Conservation (phyloP, 345 rosid genomes). For the Garcia nutans region DNA sequence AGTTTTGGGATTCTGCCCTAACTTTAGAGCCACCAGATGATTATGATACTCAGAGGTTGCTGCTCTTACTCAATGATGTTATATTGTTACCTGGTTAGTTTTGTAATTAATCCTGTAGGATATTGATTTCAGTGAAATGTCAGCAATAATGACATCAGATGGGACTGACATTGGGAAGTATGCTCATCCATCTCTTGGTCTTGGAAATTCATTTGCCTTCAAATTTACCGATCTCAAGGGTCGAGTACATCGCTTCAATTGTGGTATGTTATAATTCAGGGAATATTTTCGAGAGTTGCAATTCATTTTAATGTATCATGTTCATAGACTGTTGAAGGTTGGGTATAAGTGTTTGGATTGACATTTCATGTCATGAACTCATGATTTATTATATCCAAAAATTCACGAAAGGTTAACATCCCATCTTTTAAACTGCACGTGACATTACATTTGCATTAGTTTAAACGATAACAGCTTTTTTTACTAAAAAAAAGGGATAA, state of each 20-base stretch:
- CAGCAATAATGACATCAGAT: slow-evolving; percentile 68
- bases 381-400: neutral
- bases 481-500: too few species aligned
- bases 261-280: slow-evolving; percentile 43
- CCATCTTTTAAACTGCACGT: neutral
- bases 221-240: slow-evolving; percentile 85
- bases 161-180: slow-evolving; percentile 56
- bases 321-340: neutral
- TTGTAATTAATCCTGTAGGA: slow-evolving; percentile 21
- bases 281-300: neutral
- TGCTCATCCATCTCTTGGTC: slow-evolving; percentile 71
- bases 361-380: neutral
- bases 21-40: slow-evolving; percentile 89
- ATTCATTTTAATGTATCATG: neutral
- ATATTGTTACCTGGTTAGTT: slow-evolving; percentile 16
- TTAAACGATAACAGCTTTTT: neutral
- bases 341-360: neutral
- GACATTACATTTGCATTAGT: neutral
- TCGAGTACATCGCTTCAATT: slow-evolving; percentile 81
- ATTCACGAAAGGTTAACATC: too few species aligned
- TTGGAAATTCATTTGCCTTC: slow-evolving; percentile 79
- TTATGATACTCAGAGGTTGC: slow-evolving; percentile 84
- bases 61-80: slow-evolving; percentile 13
- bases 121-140: slow-evolving; percentile 68
- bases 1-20: slow-evolving; percentile 97